Evolutionary conservation across 2,329 filamentous ascomycete genomes (phyloP), one percentile per base, ranked within the genome.

Genomic region (Ophiostoma sp.): DNA sequence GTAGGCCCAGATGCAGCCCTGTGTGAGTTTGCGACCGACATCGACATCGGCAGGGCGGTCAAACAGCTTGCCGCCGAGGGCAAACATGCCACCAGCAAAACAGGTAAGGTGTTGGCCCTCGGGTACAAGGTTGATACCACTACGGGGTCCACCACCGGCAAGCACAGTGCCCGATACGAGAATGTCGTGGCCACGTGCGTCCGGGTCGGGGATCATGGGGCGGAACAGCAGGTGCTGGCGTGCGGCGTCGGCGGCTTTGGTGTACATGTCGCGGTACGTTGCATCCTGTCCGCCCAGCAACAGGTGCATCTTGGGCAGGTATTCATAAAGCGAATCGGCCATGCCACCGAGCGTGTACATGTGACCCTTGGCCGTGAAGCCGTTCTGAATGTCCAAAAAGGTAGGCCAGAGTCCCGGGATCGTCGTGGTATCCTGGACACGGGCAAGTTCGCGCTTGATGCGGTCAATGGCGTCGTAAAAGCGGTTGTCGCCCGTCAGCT

Each of bases 371-470:
- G n/a, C 50, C n/a, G 52, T 9, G 76, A 87, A 89, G 74, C 79
- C 74, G 73, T 73, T 77, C 31, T 82, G 84, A 83, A 81, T 86
- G 80, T 94, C 87, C 69, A 95, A 82, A 69, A 84, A 83, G 25
- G 87, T 85, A 0, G 92, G 92, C 91, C 91, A 96, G 84, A 96
- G 87, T 2, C 93, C 93, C 0, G 93, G 93, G 6, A 95, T 80
- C n/a, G 83, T 84, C 0, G 93, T 94, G 4, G 85, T 81, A 77
- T 90, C 89, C 81, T 96, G 93, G 70, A 88, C 87, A 52, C 85
- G 83, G 71, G 91, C 86, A n/a, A 97, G 85, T 28, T 90, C 87
- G 73, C 91, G 87, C 9, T 91, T 93, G 66, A 97, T 89, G 11
- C 92, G 87, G 73, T 91, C 90, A 72, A 94, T 87, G 0, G 92